phyloP scores from a whole-genome alignment of 148 eudicot species.

The Silene uniflora region DNA sequence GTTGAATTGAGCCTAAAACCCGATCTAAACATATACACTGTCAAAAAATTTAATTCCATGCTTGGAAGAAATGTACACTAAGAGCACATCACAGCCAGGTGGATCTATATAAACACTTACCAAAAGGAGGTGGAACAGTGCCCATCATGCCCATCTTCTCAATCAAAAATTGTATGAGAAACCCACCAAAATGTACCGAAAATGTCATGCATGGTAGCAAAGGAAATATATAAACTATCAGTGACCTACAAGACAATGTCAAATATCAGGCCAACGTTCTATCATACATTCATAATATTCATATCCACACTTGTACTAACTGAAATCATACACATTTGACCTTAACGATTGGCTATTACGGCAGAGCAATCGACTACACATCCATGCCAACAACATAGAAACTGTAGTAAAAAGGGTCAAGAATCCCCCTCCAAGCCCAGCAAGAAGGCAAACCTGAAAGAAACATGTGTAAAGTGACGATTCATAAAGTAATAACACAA shows the following conservation, averaged over 20 bases:
- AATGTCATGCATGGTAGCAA: slow-evolving; percentile 64
- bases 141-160: slow-evolving; percentile 99
- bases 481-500: slow-evolving; percentile 2
- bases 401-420: slow-evolving; percentile 55
- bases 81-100: too few relatives aligned
- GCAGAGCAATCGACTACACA: slow-evolving; percentile 40
- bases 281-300: not conserved
- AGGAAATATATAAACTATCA: slow-evolving; percentile 58
- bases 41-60: not conserved
- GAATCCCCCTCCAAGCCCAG: slow-evolving; percentile 86
- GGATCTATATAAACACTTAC: slow-evolving; percentile 53
- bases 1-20: not conserved
- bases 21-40: not conserved
- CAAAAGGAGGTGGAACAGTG: slow-evolving; percentile 86
- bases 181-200: slow-evolving; percentile 71
- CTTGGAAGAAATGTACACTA: too few relatives aligned
- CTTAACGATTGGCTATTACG: slow-evolving; percentile 56
- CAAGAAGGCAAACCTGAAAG: slow-evolving; percentile 64
- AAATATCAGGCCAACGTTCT: slow-evolving; percentile 7
- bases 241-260: slow-evolving; percentile 51
- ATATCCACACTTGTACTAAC: not conserved
- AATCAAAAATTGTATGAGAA: slow-evolving; percentile 60
- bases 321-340: slow-evolving; percentile 28
- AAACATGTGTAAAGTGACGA: slow-evolving; percentile 6
- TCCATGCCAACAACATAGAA: slow-evolving; percentile 79